Evolutionary conservation across 2,329 filamentous ascomycete genomes (phyloP), one percentile per base, ranked within the genome.

Genomic region (Dactylellina parvicollis): DNA sequence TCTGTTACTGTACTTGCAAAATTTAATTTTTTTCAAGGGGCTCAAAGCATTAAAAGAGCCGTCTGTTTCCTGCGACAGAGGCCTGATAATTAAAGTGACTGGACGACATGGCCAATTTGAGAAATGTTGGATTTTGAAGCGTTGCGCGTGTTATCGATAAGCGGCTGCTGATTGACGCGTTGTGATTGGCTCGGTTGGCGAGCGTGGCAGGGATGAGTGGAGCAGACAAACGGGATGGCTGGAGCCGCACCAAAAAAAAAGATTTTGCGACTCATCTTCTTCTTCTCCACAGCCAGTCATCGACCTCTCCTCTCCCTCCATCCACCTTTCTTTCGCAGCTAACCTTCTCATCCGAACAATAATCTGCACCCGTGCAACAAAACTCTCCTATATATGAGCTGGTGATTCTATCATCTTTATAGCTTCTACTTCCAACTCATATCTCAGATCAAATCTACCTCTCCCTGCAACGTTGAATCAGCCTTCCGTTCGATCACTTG

Each of bases 191-290:
- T 7, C n/a, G 52, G 2, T 20, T 42, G 36, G 14, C 52, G 52
- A 56, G 26, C 7, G 28, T 36, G 34, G 50, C 52, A 60, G 36
- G 59, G 59, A 65, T 55, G 14, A 18, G 57, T 36, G 44, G 36
- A 38, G 36, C 46, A 60, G 18, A 49, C 46, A 70, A 72, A 65
- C 42, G 24, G 42, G 46, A 72, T 65, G 59, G 66, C 66, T 52
- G 57, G 24, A 38, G 34, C 34, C 46, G 40, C 30, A 55, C 34
- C 47, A 52, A 57, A 71, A 70, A 71, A 65, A 72, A 72, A 55
- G 50, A 59, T 71, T 67, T 60, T 72, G 67, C 66, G 67, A 72
- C 67, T 72, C 67, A 72, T 72, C 67, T 16, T 38, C 28, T 18
- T 22, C 28, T 4, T n/a, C 16, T 12, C 26, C n/a, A n/a, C 24